A percentile compares a stretch with the other conserved stretches of the same genome.
Conservation (phyloP, 805 yeast species). For the Starmerella sp. region DNA sequence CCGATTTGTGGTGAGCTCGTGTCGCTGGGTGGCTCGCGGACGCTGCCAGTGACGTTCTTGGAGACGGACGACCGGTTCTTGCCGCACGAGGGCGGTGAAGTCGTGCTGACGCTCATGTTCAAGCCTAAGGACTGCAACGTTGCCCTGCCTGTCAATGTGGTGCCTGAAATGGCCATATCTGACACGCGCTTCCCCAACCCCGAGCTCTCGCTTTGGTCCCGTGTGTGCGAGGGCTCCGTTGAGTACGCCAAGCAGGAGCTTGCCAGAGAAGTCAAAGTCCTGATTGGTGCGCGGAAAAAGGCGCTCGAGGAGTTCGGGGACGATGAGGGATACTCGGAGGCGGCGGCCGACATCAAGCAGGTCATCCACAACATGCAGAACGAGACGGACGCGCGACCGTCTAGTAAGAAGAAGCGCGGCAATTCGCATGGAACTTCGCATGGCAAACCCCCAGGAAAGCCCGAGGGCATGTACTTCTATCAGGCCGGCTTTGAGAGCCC, state of each 20-base stretch:
- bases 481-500: conserved; percentile 64
- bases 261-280: conserved; percentile 46
- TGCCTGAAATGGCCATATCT: not conserved
- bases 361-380: conserved; percentile 2
- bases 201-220: conserved; percentile 38
- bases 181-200: conserved; percentile 26
- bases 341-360: conserved; percentile 10
- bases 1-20: conserved; percentile 22
- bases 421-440: not conserved
- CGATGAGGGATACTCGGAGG: conserved; percentile 21
- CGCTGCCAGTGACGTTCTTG: conserved; percentile 20
- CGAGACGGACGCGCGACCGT: not conserved
- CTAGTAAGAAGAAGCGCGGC: not conserved
- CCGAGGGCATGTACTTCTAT: conserved; percentile 43
- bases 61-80: conserved; percentile 12
- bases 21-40: not conserved
- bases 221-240: conserved; percentile 58
- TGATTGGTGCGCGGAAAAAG: conserved; percentile 41
- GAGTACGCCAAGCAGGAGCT: conserved; percentile 44
- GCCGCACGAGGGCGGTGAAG: conserved; percentile 21
- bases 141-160: conserved; percentile 15
- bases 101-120: conserved; percentile 19
- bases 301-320: conserved; percentile 31
- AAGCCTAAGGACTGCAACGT: conserved; percentile 9
- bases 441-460: not conserved